A percentile compares a stretch with the other conserved stretches of the same genome.
phyloP scores from a whole-genome alignment of 352 stramenopile species.

The Thalassiosira mediterranea region DNA sequence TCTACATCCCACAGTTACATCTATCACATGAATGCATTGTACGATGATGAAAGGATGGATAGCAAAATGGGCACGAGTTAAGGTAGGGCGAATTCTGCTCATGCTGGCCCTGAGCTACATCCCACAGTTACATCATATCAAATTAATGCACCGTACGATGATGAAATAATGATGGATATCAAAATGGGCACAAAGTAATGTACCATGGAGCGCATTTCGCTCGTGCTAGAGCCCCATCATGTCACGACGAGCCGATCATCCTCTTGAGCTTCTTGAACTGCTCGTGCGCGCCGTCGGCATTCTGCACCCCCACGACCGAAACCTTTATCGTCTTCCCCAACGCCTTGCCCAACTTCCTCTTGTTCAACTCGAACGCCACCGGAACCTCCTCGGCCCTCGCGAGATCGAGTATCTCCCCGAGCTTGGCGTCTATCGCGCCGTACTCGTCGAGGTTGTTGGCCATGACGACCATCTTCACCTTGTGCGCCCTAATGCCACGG shows the following conservation, averaged over 20 bases:
- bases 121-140: no score
- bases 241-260: slow-evolving; percentile 37
- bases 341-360: slow-evolving; percentile 89
- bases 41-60: no score
- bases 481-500: slow-evolving; percentile 86
- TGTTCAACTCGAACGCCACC: slow-evolving; percentile 86
- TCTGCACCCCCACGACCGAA: slow-evolving; percentile 93
- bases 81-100: no score
- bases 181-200: no score
- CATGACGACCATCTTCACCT: slow-evolving; percentile 89
- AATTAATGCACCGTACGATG: no score
- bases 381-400: slow-evolving; percentile 74
- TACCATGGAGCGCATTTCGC: no score
- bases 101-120: no score
- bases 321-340: slow-evolving; percentile 93
- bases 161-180: no score
- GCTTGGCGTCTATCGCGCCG: slow-evolving; percentile 85
- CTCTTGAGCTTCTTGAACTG: slow-evolving; percentile 83
- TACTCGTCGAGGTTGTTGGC: slow-evolving; percentile 90
- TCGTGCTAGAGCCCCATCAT: no score
- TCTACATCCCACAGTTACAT: no score
- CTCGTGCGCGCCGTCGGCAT: slow-evolving; percentile 92
- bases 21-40: no score
- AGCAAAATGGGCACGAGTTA: no score
- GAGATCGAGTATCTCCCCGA: slow-evolving; percentile 87